These are phyloP conservation scores for Backusella circina DNA, from an alignment of 192 early-diverging fungal genomes.

Conservation along the genomic window DNA sequence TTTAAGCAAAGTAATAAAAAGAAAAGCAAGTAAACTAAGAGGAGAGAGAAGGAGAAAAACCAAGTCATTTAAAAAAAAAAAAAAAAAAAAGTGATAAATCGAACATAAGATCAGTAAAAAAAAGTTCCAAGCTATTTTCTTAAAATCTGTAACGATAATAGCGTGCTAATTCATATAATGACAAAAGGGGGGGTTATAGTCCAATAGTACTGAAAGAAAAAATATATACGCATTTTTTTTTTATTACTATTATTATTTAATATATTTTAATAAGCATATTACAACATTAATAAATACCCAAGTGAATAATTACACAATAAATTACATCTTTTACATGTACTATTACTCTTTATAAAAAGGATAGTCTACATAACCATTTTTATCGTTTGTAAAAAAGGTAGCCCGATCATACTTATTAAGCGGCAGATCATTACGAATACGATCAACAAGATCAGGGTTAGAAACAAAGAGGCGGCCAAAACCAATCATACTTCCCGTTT, in stretches of 20 bases:
- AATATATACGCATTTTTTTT: neutral
- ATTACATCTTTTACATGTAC: too few species aligned
- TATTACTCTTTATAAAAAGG: conserved; percentile 10
- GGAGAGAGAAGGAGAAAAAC: neutral
- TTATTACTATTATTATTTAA: neutral
- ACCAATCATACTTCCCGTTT: conserved; percentile 16
- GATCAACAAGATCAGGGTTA: conserved; percentile 30
- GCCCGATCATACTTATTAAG: conserved; percentile 25
- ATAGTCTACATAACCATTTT: conserved; percentile 31
- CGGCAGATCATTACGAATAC: conserved; percentile 4
- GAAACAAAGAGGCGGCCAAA: conserved; percentile 31
- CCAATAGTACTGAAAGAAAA: too few species aligned
- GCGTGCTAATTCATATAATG: neutral
- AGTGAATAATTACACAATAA: too few species aligned
- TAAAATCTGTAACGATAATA: neutral
- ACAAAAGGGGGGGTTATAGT: neutral
- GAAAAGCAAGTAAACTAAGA: neutral
- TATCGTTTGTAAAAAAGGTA: conserved; percentile 16
- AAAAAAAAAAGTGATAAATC: neutral
- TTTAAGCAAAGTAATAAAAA: neutral
- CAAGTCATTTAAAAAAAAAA: neutral
- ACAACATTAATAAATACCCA: neutral
- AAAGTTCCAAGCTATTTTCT: neutral
- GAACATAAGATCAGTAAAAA: neutral
- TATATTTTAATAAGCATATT: neutral